Evolutionary conservation across 2,329 filamentous ascomycete species (phyloP), one percentile per base, ranked within the genome.

Genomic region (Exophiala xenobiotica): DNA sequence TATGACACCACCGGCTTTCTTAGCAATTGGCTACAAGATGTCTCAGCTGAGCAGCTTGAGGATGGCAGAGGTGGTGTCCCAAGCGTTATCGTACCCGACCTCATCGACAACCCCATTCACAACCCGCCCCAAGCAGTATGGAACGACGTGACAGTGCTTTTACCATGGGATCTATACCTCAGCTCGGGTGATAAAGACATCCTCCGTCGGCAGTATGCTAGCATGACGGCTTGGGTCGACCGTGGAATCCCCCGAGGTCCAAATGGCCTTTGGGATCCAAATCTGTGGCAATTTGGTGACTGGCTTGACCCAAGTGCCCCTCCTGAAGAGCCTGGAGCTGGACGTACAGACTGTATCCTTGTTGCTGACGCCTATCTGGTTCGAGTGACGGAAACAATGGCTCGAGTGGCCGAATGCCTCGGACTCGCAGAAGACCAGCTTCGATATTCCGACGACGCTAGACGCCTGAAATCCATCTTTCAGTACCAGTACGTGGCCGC

Each of bases 1-100:
- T 83, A 77, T 62, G 69, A 81, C 57, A 74, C 76, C 1, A 64
- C 70, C 0, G 78, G 76, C 0, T 75, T 83, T 53, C 74, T 78
- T 51, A 60, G 66, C 18, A 68, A 62, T 45, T 84, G 77, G 79
- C 67, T 77, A 18, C 66, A 70, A 45, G 79, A 81, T 49, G 59
- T 79, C 1, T 66, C 64, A 2, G 59, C 58, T 1, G 72, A 72
- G 26, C 69, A 71, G 29, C 57, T 63, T 6, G 51, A 62, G 3
- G 41, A 56, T 2, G 40, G 31, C 6, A 38, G 49, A 1, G 59
- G 61, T 26, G 61, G 49, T 18, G 59, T 67, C 6, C 59, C 70
- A 0, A 64, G 68, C 0, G 63, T 70, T 1, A 57, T 70, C 4
- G 59, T 73, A 3, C 65, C 65, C 4, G 61, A 65, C 40, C 53